phyloP scores from a whole-genome alignment of 2,329 filamentous ascomycete genomes.

The Uncinocarpus reesii region DNA sequence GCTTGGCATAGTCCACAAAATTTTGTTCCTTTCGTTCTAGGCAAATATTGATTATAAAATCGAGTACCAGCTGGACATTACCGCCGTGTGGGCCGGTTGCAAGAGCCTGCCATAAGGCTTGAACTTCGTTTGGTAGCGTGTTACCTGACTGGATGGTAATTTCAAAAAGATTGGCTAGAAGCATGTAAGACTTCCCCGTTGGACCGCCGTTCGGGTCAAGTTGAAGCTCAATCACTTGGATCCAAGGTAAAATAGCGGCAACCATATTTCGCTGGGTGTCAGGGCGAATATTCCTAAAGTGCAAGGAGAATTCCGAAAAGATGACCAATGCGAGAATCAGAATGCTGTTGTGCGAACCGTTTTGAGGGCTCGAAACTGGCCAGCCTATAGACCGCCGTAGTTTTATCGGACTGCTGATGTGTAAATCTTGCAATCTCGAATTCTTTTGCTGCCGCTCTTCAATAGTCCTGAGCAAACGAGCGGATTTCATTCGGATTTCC shows the following conservation, averaged over 20 bases:
- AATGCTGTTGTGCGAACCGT: conserved; percentile 74
- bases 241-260: conserved; percentile 88
- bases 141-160: conserved; percentile 89
- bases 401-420: conserved; percentile 97
- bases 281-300: conserved; percentile 78
- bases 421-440: conserved; percentile 90
- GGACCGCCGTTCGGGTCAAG: conserved; percentile 85
- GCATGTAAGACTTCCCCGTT: conserved; percentile 83
- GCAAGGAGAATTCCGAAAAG: conserved; percentile 88
- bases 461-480: conserved; percentile 64
- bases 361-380: conserved; percentile 96
- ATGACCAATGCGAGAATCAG: conserved; percentile 83
- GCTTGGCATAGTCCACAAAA: conserved; percentile 95
- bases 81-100: conserved; percentile 85
- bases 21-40: conserved; percentile 92
- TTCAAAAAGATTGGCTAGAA: conserved; percentile 88
- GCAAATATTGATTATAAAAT: conserved; percentile 92
- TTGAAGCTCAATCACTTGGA: conserved; percentile 85
- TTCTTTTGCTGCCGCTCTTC: conserved; percentile 75
- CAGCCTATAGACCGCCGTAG: conserved; percentile 92
- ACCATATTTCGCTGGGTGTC: conserved; percentile 87
- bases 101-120: conserved; percentile 92
- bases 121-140: conserved; percentile 87
- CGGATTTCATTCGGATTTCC: conserved; percentile 79
- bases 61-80: conserved; percentile 86